A percentile compares a stretch with the other conserved stretches of the same genome.
phyloP scores from a whole-genome alignment of 192 early-diverging fungal species.

The Coemansia reversa region DNA sequence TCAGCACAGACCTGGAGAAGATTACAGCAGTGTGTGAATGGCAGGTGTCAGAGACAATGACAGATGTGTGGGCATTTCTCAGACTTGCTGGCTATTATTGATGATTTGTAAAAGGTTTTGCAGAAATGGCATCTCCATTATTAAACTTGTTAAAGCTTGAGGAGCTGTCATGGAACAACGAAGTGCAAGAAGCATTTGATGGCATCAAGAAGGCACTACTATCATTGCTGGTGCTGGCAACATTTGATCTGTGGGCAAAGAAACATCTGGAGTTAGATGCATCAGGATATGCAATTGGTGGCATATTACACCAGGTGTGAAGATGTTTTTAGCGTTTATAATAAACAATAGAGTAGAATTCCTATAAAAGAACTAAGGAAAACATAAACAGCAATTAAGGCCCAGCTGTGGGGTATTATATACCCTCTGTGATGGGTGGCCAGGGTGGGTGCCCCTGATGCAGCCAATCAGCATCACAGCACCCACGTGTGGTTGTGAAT shows the following conservation, averaged over 20 bases:
- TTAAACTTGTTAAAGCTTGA: constrained; percentile 1
- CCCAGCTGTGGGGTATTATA: too few relatives aligned
- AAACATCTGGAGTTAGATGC: constrained; percentile 16
- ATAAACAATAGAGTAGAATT: too few relatives aligned
- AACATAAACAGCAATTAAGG: too few relatives aligned
- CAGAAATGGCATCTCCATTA: not conserved
- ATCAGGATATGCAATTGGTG: constrained; percentile 10
- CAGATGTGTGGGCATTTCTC: constrained; percentile 2
- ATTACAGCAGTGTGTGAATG: constrained; percentile 1
- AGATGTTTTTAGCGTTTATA: too few relatives aligned
- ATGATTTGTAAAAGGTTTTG: constrained; percentile 1
- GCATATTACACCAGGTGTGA: constrained; percentile 2
- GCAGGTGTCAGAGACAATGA: not conserved
- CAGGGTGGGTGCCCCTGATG: too few relatives aligned
- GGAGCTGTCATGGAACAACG: not conserved
- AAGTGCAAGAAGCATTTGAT: not conserved
- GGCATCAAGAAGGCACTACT: not conserved
- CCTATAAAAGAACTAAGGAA: too few relatives aligned
- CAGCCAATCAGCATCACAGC: too few relatives aligned
- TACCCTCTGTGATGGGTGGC: too few relatives aligned
- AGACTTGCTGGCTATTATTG: constrained; percentile 4
- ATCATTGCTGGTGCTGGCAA: not conserved
- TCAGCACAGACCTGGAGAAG: too few relatives aligned
- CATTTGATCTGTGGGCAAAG: constrained; percentile 9
- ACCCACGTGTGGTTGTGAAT: too few relatives aligned